Base-by-base conservation (phyloP, 2,329 filamentous ascomycete species). In the Clonostachys byssicola region DNA sequence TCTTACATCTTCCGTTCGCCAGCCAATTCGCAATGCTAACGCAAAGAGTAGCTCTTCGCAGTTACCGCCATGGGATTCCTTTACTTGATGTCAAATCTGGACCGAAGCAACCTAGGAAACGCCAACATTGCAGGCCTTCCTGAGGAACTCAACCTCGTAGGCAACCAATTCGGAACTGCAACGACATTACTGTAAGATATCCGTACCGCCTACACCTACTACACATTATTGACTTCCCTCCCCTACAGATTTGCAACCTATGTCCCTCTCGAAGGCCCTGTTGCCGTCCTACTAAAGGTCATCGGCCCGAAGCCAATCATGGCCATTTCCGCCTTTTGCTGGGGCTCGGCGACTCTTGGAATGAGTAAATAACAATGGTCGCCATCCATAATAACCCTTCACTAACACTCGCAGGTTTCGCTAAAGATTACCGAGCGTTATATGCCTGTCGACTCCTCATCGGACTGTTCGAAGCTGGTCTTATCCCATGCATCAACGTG, bases 1-100 rank as follows among this genome's bases (percentile, higher is more conserved):
- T 39, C 36, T 18, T n/a, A 7, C 12, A 4, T 17, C 36, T 12
- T 33, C 12, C 33, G 4, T 30, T 48, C 17, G 16, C 10, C 13
- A 17, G 30, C 4, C n/a, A 12, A 34, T 42, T 12, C 30, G 23
- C 39, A 46, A 18, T 44, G n/a, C 2, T 3, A 16, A n/a, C 3
- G 4, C 14, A 18, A 34, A 17, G 34, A 23, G 10, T n/a, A 53
- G 51, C 6, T 53, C 5, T 53, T 51, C 36, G 51, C 47, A 12
- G 33, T 52, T 33, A 48, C 44, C 4, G 54, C 44, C 39, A 58
- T 59, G 44, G 58, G 48, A 18, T 45, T 63, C 9, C 48, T 62
- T 34, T 64, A 63, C 48, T 54, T 64, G 47, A 53, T 64, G 35
- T 57, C 61, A 9, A 63, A 63, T 47, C 49, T 64, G 12, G 62